A percentile compares a stretch with the other conserved stretches of the same genome.
Conservation (phyloP, 441 rosid species). For the Iberis amara region DNA sequence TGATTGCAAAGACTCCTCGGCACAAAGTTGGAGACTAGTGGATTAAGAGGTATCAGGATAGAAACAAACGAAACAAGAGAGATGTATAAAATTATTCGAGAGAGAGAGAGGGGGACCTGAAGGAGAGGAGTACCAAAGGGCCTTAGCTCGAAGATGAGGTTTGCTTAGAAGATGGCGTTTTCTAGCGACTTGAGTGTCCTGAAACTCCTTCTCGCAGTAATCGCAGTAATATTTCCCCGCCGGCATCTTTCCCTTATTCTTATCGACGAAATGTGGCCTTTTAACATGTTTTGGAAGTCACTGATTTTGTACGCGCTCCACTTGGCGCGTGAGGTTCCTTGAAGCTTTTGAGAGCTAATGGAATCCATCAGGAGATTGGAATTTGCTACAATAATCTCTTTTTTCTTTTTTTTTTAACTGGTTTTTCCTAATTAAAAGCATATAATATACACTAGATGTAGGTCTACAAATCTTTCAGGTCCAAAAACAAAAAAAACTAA, state of each 20-base stretch:
- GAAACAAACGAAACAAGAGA: not conserved
- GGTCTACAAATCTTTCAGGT: too few relatives aligned
- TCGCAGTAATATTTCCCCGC: constrained; percentile 65
- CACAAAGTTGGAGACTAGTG: constrained; percentile 26
- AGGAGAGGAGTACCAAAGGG: constrained; percentile 59
- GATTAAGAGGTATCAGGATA: constrained; percentile 12
- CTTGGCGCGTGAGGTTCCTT: too few relatives aligned
- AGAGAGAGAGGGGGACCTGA: constrained; percentile 23
- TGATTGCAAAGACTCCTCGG: constrained; percentile 58
- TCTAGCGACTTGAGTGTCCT: constrained; percentile 66
- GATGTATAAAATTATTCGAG: not conserved
- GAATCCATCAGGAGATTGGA: too few relatives aligned
- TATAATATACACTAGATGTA: too few relatives aligned
- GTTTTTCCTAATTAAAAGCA: too few relatives aligned
- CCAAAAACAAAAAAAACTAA: too few relatives aligned
- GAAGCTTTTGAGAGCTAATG: too few relatives aligned
- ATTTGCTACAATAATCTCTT: too few relatives aligned
- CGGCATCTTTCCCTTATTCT: constrained; percentile 26
- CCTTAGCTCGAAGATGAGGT: constrained; percentile 75
- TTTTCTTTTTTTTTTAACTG: too few relatives aligned
- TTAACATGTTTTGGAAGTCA: too few relatives aligned
- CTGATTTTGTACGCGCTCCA: too few relatives aligned
- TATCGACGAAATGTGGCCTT: too few relatives aligned
- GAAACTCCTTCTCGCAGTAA: constrained; percentile 81
- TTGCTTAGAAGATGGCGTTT: constrained; percentile 77